A percentile compares a stretch with the other conserved stretches of the same genome.
phyloP scores from a whole-genome alignment of 139 green algal genomes.

The Chlorella sp. region DNA sequence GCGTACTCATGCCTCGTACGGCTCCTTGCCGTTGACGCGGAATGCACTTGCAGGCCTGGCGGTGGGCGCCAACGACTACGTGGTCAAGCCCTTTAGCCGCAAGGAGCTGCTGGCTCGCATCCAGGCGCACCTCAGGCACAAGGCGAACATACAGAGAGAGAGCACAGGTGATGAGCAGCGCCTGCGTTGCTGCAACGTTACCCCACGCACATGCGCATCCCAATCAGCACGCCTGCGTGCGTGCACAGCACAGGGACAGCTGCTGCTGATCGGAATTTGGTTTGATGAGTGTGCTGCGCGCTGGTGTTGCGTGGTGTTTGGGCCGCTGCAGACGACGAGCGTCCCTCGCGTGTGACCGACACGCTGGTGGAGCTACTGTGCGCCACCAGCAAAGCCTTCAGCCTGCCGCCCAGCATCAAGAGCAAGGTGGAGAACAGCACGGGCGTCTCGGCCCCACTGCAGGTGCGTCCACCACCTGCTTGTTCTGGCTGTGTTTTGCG shows the following conservation, averaged over 20 bases:
- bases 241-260: too few relatives aligned
- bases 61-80: not conserved
- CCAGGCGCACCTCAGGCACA: constrained; percentile 47
- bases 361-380: not conserved
- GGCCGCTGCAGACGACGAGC: not conserved
- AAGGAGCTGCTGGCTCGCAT: constrained; percentile 55
- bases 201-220: too few relatives aligned
- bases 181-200: too few relatives aligned
- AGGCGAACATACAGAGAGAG: constrained; percentile 12
- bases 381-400: not conserved
- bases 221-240: too few relatives aligned
- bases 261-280: too few relatives aligned
- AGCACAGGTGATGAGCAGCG: too few relatives aligned
- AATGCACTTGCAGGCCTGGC: not conserved
- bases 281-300: too few relatives aligned
- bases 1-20: too few relatives aligned
- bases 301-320: too few relatives aligned
- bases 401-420: not conserved
- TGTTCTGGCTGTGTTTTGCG: too few relatives aligned
- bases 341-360: not conserved
- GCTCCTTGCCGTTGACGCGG: too few relatives aligned
- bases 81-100: constrained; percentile 45
- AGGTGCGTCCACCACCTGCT: not conserved
- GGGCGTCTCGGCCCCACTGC: not conserved
- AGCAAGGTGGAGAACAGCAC: constrained; percentile 6